phyloP scores from a whole-genome alignment of 768 basidiomycete genomes.

The Lenzites betulinus region DNA sequence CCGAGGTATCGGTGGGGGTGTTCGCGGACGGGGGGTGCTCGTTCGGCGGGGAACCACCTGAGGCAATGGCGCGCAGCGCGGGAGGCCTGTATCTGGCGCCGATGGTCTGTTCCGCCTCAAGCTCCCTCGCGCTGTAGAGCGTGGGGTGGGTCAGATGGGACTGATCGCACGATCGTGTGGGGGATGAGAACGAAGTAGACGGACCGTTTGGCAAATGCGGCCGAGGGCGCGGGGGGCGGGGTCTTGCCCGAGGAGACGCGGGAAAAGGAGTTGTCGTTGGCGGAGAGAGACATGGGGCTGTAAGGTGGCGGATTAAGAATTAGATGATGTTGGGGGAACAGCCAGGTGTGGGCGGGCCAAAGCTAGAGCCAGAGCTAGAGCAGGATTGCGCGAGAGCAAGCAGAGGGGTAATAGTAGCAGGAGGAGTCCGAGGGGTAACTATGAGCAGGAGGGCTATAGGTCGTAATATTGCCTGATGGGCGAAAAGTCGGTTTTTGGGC shows the following conservation, averaged over 20 bases:
- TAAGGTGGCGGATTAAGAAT: slow-evolving; percentile 79
- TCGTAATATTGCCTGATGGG: slow-evolving; percentile 41
- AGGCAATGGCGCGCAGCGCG: slow-evolving; percentile 67
- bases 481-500: slow-evolving; percentile 38
- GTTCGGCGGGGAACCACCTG: slow-evolving; percentile 73
- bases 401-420: slow-evolving; percentile 31
- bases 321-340: slow-evolving; percentile 46
- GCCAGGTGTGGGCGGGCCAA: slow-evolving; percentile 18
- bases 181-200: slow-evolving; percentile 25
- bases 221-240: slow-evolving; percentile 87
- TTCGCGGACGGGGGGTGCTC: slow-evolving; percentile 60
- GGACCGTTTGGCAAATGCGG: slow-evolving; percentile 86
- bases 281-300: slow-evolving; percentile 90
- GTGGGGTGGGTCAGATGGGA: slow-evolving; percentile 12
- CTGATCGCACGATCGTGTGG: slow-evolving; percentile 21
- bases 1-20: slow-evolving; percentile 57
- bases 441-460: slow-evolving; percentile 41
- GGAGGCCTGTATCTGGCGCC: slow-evolving; percentile 74
- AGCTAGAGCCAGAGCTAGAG: background rate
- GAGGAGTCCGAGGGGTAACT: slow-evolving; percentile 40
- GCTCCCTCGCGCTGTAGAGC: slow-evolving; percentile 72
- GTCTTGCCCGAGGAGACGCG: slow-evolving; percentile 87
- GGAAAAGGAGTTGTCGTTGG: slow-evolving; percentile 82
- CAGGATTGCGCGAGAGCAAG: slow-evolving; percentile 32
- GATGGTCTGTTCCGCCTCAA: slow-evolving; percentile 76